Conservation (phyloP, 2,329 filamentous ascomycete genomes). For the Fusarium penzigii region DNA sequence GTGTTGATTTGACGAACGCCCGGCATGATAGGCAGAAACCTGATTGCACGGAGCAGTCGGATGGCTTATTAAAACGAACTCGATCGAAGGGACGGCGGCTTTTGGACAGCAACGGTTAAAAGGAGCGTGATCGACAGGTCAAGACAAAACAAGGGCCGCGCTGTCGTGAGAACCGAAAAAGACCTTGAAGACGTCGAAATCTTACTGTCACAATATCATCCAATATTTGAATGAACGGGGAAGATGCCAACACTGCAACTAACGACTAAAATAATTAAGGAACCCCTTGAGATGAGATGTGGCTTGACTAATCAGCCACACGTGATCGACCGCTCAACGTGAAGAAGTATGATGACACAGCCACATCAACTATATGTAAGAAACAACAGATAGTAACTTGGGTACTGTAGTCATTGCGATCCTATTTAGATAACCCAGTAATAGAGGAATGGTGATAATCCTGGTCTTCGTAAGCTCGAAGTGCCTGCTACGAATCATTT, state of each 20-base stretch:
- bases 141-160: background rate
- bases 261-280: background rate
- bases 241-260: background rate
- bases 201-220: background rate
- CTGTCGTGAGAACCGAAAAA: background rate
- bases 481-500: too few relatives aligned
- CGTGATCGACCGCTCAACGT: background rate
- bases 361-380: background rate
- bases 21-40: conserved; percentile 33
- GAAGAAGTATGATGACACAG: background rate
- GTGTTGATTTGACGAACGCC: conserved; percentile 60
- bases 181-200: background rate
- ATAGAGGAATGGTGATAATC: too few relatives aligned
- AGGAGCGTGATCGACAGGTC: background rate
- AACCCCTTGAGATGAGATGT: background rate
- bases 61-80: conserved; percentile 5
- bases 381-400: too few relatives aligned
- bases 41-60: conserved; percentile 27
- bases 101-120: background rate
- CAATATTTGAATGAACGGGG: background rate
- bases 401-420: too few relatives aligned
- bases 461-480: too few relatives aligned
- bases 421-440: too few relatives aligned
- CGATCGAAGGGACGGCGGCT: background rate
- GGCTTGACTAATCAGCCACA: background rate